These are phyloP conservation scores for Arachnopeziza araneosa DNA, from an alignment of 2,329 filamentous ascomycete genomes.

Conservation along the genomic window DNA sequence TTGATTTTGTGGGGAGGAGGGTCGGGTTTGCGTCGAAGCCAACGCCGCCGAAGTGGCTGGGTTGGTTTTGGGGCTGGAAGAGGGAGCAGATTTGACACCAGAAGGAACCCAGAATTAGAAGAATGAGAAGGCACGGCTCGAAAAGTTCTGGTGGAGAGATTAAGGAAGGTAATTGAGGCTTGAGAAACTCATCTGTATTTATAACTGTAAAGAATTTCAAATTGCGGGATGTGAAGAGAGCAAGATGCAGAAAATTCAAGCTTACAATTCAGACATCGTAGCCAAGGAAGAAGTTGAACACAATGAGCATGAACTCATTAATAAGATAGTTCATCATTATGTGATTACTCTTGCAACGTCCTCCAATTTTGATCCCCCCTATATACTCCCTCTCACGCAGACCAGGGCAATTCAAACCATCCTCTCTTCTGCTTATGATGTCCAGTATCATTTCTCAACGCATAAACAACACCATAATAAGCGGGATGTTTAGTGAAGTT, in stretches of 20 bases:
- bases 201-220: too few species aligned
- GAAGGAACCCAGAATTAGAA: too few species aligned
- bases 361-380: background rate
- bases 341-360: background rate
- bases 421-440: background rate
- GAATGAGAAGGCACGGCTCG: too few species aligned
- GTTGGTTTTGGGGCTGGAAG: too few species aligned
- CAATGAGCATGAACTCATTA: background rate
- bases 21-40: background rate
- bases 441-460: slow-evolving; percentile 26
- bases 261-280: too few species aligned
- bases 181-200: too few species aligned
- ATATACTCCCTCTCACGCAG: background rate
- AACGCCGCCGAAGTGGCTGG: too few species aligned
- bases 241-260: too few species aligned
- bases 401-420: background rate
- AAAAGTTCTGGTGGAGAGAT: too few species aligned
- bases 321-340: background rate
- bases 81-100: too few species aligned
- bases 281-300: background rate
- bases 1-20: background rate
- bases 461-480: slow-evolving; percentile 29
- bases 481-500: slow-evolving; percentile 22
- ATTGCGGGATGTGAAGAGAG: too few species aligned
- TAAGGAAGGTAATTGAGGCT: too few species aligned